Evolutionary conservation across 108 stramenopile species (phyloP), one percentile per base, ranked within the genome.

Genomic region (Pseudonitzschia delicatissima): DNA sequence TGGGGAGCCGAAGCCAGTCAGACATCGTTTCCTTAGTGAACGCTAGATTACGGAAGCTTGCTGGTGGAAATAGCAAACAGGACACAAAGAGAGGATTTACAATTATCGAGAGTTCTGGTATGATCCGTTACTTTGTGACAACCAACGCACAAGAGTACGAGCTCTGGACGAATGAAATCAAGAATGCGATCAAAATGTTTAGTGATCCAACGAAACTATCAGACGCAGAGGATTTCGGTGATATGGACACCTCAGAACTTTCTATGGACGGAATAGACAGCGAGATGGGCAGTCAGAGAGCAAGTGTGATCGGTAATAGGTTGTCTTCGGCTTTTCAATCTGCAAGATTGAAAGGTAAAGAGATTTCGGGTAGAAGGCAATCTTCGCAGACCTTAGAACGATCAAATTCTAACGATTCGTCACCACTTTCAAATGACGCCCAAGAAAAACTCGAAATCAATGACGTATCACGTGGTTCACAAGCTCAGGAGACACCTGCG

Each of bases 81-180:
- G 82, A 79, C 31, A 47, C 79, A 8, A 84, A 80, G 51, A 60
- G 72, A 31, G 79, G 75, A 7, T 80, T 84, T 67, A 73, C 66
- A 6, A 68, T 84, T 28, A 45, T 77, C 23, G 78, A 84, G 68
- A 53, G 62, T 25, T 60, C 36, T 40, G 79, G 79, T 15, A 45
- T 67, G n/a, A 48, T 50, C 6, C 68, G 69, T 11, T 74, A 66
- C 35, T 68, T 80, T 33, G 64, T 80, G 1, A 58, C 69, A 36
- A 52, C 45, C 60, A 75, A 39, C 36, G 72, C 57, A 31, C 67
- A 63, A 12, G 82, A 84, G 31, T 78, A 53, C 57, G 26, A 70
- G 7, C 26, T 47, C 23, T 84, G 82, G 82, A 64, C 63, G 18
- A 57, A 55, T 21, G 79, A 84, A 52, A 66, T 77, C 9, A 18